These are phyloP conservation scores for Backusella parvicylindrica DNA, from an alignment of 192 early-diverging fungal genomes.

Conservation along the genomic window DNA sequence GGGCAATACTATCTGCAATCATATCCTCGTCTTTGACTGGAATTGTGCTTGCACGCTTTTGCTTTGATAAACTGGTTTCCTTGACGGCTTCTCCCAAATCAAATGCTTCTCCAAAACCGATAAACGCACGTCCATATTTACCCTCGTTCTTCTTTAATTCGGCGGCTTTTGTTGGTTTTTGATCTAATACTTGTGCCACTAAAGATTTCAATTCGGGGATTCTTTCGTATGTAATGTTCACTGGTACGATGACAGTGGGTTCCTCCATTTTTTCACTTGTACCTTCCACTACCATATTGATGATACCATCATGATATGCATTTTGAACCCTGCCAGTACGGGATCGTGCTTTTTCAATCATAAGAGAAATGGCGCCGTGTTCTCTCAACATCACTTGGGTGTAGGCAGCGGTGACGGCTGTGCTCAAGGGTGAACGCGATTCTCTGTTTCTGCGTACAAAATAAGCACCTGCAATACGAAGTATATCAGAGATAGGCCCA, in stretches of 20 bases:
- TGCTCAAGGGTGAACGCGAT: constrained; percentile 33
- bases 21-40: background rate
- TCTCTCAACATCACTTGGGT: constrained; percentile 27
- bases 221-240: constrained; percentile 36
- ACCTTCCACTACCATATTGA: constrained; percentile 35
- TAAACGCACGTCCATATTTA: constrained; percentile 19
- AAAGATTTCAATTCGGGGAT: constrained; percentile 31
- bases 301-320: constrained; percentile 25
- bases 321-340: constrained; percentile 35
- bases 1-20: constrained; percentile 23
- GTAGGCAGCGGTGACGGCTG: constrained; percentile 31
- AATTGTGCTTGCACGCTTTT: background rate
- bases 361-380: constrained; percentile 30
- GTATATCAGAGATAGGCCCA: constrained; percentile 35
- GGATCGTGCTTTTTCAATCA: constrained; percentile 33
- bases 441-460: constrained; percentile 29
- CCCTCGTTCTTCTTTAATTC: background rate
- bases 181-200: constrained; percentile 37
- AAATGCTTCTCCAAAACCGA: constrained; percentile 26
- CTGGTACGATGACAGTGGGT: constrained; percentile 24
- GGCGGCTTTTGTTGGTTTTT: constrained; percentile 13
- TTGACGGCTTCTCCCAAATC: constrained; percentile 4
- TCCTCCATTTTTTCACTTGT: constrained; percentile 19
- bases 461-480: constrained; percentile 33
- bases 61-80: background rate